Conservation (phyloP, 2,329 filamentous ascomycete genomes). For the Alternaria sp. region DNA sequence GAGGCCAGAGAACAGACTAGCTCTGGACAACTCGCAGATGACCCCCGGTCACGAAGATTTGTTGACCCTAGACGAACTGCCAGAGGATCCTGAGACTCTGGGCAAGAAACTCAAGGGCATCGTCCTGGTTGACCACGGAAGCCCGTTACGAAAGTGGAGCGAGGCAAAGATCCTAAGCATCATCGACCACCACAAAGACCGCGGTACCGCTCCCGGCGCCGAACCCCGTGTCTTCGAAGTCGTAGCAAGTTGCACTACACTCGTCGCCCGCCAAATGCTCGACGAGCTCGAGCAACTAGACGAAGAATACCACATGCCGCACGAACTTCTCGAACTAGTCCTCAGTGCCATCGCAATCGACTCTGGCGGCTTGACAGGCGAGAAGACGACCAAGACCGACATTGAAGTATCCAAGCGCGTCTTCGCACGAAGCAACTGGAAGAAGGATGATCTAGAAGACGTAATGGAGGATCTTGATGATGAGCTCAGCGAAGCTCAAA, state of each 20-base stretch:
- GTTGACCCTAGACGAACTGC: conserved; percentile 59
- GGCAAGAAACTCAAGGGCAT: conserved; percentile 56
- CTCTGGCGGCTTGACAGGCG: conserved; percentile 51
- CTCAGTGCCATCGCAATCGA: conserved; percentile 59
- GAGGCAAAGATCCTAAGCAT: conserved; percentile 57
- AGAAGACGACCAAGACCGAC: conserved; percentile 53
- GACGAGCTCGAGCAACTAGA: conserved; percentile 56
- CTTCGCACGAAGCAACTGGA: conserved; percentile 56
- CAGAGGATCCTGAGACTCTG: conserved; percentile 58
- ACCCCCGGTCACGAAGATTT: conserved; percentile 58
- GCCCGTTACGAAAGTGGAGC: conserved; percentile 56
- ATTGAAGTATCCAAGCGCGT: conserved; percentile 52
- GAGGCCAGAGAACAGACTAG: conserved; percentile 59
- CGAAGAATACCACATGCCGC: conserved; percentile 59
- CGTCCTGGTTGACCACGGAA: conserved; percentile 57
- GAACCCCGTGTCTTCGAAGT: conserved; percentile 57
- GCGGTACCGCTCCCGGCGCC: conserved; percentile 54
- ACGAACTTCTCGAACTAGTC: conserved; percentile 60
- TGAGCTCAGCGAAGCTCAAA: conserved; percentile 54
- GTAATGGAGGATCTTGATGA: conserved; percentile 56
- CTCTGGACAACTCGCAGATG: conserved; percentile 58
- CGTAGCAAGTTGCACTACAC: conserved; percentile 57
- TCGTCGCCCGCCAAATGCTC: conserved; percentile 59
- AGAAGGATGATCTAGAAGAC: conserved; percentile 49
- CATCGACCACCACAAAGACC: conserved; percentile 59